Base-by-base conservation (phyloP, 768 basidiomycete genomes). In the Hortiboletus campestris region DNA sequence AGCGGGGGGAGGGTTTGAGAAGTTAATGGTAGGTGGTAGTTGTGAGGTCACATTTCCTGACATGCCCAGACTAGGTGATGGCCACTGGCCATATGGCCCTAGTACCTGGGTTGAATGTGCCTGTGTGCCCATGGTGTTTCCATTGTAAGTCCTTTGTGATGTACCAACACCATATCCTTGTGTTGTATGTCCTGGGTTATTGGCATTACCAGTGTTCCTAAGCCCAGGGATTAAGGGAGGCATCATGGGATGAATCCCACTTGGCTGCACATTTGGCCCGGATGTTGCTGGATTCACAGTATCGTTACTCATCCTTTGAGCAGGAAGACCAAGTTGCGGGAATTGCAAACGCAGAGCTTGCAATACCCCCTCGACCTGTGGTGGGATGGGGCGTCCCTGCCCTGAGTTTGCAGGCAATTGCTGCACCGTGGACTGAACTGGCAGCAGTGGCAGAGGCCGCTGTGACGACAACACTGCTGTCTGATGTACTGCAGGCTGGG, bases 361-460 rank as follows among this genome's bases (percentile, higher is more conserved):
- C 40, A 69, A 64, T 40, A 47, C 56, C 13, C 43, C 63, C 48
- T 65, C 49, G 6, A 66, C 25, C 7, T 52, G 50, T 9, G 49
- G 0, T 2, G 65, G 49, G 7, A 56, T 25, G 19, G 20, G 31
- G 2, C 20, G 38, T 22, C 50, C 29, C 22, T 61, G 67, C 7
- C 46, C 46, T 40, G 45, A 11, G 28, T 46, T 56, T 28, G 20
- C 6, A 6, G 52, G 34, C 2, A 28, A 20, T 22, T 39, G 53
- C 10, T 58, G 59, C n/a, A 57, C 25, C 19, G 9, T 19, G n/a
- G 51, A 12, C 38, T 56, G 46, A 2, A 20, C 35, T 22, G 56
- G 43, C 0, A 40, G 7, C 14, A 39, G 45, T 14, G 40, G 45
- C 31, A 4, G 42, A 34, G 46, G 32, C 2, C 35, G 55, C 38